Evolutionary conservation across 345 rosid genomes (phyloP).

Genomic region (Lumnitzera racemosa): DNA sequence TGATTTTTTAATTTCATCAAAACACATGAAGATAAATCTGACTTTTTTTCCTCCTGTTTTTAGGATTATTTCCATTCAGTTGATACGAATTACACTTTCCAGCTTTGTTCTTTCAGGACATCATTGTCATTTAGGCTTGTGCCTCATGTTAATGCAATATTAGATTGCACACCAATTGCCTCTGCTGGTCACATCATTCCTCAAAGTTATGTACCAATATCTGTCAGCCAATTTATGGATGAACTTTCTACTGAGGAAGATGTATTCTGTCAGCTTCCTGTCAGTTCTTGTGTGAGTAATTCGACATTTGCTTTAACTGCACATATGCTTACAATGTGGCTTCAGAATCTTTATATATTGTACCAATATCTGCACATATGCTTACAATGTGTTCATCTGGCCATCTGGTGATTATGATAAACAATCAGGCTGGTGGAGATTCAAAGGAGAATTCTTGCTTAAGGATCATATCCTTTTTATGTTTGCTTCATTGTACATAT

Average conservation of each 20-base stretch:
- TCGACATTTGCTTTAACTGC: background rate
- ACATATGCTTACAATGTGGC: background rate
- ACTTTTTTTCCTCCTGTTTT: background rate
- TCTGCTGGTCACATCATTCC: conserved; percentile 97
- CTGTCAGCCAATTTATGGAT: conserved; percentile 98
- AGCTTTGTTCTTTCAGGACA: conserved; percentile 40
- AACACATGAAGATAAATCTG: background rate
- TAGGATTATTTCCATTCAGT: background rate
- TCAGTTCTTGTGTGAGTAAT: conserved; percentile 56
- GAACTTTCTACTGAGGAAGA: conserved; percentile 97
- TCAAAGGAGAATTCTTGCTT: too few species aligned
- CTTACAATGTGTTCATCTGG: background rate
- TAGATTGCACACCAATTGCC: conserved; percentile 91
- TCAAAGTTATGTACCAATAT: conserved; percentile 82
- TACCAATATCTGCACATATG: background rate
- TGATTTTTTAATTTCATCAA: conserved; percentile 6
- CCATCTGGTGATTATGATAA: too few species aligned
- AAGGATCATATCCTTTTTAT: too few species aligned
- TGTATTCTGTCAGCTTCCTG: conserved; percentile 43
- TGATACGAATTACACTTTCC: background rate
- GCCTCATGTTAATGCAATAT: conserved; percentile 92
- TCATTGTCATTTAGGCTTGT: conserved; percentile 86
- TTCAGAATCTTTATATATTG: too few species aligned
- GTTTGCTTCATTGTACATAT: too few species aligned
- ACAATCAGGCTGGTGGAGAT: too few species aligned